phyloP scores from a whole-genome alignment of 176 grass and related monocot species.

The Sorghum bicolor region Sorghum_bicolor_NCBIv3 NC_012872.2:45641001-45641500 shows the following conservation, averaged over 20 bases:
- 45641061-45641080: slow-evolving; percentile 44
- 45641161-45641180: slow-evolving; percentile 60
- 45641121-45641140: slow-evolving; percentile 26
- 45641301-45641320: slow-evolving; percentile 2
- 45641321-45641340: slow-evolving; percentile 33
- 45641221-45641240: neutral
- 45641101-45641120: slow-evolving; percentile 43
- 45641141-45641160: slow-evolving; percentile 37
- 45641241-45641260: slow-evolving; percentile 29
- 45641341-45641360: slow-evolving; percentile 15
- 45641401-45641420: slow-evolving; percentile 13
- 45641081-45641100: slow-evolving; percentile 39
- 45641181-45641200: slow-evolving; percentile 18
- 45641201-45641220: slow-evolving; percentile 5
- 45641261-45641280: slow-evolving; percentile 22
- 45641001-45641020: slow-evolving; percentile 13
- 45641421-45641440: slow-evolving; percentile 28
- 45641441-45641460: slow-evolving; percentile 4
- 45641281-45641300: neutral
- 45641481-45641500: slow-evolving; percentile 1
- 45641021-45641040: slow-evolving; percentile 61
- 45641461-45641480: neutral
- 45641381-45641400: slow-evolving; percentile 9
- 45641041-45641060: slow-evolving; percentile 30
- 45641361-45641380: slow-evolving; percentile 19